Evolutionary conservation across 176 grass and related monocot genomes (phyloP).

Genomic region (Ananas comosus): DNA sequence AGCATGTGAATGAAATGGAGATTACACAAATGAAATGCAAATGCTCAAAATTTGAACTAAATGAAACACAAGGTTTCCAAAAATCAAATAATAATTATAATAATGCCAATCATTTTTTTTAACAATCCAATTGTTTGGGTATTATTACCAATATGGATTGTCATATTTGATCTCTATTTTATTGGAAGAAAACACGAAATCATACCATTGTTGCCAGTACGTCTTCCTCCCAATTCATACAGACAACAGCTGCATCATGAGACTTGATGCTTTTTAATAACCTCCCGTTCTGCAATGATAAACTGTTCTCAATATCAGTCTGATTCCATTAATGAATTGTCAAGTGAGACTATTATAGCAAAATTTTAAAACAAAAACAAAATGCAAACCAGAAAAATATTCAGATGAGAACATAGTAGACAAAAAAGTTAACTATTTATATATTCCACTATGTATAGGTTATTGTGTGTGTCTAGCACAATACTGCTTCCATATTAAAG

Average conservation of each 20-base stretch:
- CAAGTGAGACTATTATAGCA: not conserved
- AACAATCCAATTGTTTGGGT: too few species aligned
- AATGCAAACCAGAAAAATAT: not conserved
- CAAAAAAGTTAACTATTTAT: not conserved
- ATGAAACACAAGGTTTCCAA: too few species aligned
- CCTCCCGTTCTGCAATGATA: conserved; percentile 84
- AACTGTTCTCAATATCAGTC: not conserved
- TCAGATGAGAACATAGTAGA: not conserved
- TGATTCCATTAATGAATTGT: not conserved
- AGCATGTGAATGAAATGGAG: too few species aligned
- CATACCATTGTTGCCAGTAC: conserved; percentile 43
- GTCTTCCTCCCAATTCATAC: conserved; percentile 89
- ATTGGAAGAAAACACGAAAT: not conserved
- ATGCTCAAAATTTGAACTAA: too few species aligned
- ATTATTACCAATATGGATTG: not conserved
- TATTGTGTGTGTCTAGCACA: not conserved
- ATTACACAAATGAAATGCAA: too few species aligned
- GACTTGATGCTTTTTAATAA: conserved; percentile 66
- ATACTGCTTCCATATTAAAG: not conserved
- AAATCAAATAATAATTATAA: too few species aligned
- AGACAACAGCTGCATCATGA: conserved; percentile 66
- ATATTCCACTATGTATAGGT: not conserved
- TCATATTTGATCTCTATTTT: not conserved
- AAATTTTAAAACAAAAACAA: not conserved
- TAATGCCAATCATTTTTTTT: too few species aligned